Conservation (phyloP, 73 alveolate genomes). For the Paramecium sonneborni region DNA sequence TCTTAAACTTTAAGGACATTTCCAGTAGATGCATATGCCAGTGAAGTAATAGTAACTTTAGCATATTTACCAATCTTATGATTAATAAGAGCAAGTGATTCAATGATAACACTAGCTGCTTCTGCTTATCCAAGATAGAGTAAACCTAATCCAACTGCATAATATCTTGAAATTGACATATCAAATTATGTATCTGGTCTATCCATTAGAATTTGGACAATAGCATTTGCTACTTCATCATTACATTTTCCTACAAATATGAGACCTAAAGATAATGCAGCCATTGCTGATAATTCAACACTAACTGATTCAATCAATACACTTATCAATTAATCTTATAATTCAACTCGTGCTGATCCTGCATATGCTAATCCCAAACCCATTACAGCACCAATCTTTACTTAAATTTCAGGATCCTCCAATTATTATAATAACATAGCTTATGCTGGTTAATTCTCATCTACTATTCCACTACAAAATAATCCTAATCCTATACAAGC, state of each 20-base stretch:
- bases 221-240: constrained; percentile 96
- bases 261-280: constrained; percentile 96
- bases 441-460: constrained; percentile 88
- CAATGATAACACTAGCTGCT: constrained; percentile 35
- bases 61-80: constrained; percentile 41
- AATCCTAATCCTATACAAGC: constrained; percentile 92
- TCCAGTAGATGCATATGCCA: constrained; percentile 65
- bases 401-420: constrained; percentile 69
- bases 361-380: constrained; percentile 90
- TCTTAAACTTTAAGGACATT: constrained; percentile 62
- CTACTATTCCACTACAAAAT: constrained; percentile 86
- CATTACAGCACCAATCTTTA: constrained; percentile 80
- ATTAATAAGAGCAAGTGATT: background rate
- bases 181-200: constrained; percentile 86
- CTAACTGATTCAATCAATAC: constrained; percentile 81
- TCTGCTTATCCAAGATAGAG: constrained; percentile 85
- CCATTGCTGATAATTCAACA: constrained; percentile 95
- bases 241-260: constrained; percentile 93
- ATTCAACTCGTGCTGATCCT: constrained; percentile 88
- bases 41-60: constrained; percentile 16
- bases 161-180: constrained; percentile 87
- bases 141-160: constrained; percentile 96
- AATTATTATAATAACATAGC: constrained; percentile 85
- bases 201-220: constrained; percentile 89
- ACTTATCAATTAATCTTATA: constrained; percentile 84